A percentile compares a stretch with the other conserved stretches of the same genome.
These are phyloP conservation scores for Zygotorulaspora mrakii DNA, from an alignment of 1,139 yeast genomes.

Conservation along the genomic window DNA sequence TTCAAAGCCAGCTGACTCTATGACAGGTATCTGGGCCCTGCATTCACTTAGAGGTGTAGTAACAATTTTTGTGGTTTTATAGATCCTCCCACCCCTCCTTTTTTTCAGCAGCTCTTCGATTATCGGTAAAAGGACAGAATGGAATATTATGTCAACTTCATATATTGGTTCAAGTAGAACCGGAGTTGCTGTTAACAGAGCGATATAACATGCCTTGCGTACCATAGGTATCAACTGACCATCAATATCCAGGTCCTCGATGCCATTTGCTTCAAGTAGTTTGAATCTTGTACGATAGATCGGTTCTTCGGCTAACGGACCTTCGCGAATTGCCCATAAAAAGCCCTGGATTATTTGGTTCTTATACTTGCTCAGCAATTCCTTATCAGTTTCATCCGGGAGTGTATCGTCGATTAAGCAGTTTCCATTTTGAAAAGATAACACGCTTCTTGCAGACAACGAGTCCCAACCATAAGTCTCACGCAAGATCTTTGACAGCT, in stretches of 20 bases:
- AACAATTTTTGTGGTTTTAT: conserved; percentile 53
- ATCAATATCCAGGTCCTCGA: conserved; percentile 48
- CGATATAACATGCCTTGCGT: conserved; percentile 80
- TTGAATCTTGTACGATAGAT: conserved; percentile 69
- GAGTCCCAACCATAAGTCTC: conserved; percentile 74
- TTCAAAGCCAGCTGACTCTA: conserved; percentile 86
- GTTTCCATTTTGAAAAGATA: conserved; percentile 65
- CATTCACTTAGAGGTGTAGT: conserved; percentile 70
- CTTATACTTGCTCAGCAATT: conserved; percentile 43
- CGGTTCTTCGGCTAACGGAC: conserved; percentile 87
- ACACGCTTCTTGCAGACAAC: conserved; percentile 73
- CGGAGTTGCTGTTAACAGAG: conserved; percentile 76
- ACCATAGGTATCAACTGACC: conserved; percentile 82
- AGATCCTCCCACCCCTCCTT: conserved; percentile 64
- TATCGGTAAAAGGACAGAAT: conserved; percentile 44
- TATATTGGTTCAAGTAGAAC: conserved; percentile 80
- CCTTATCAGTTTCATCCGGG: conserved; percentile 64
- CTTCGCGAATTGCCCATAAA: conserved; percentile 78
- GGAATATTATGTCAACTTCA: conserved; percentile 56
- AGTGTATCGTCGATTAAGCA: conserved; percentile 74
- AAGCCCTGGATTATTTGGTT: conserved; percentile 70
- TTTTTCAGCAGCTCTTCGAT: conserved; percentile 52
- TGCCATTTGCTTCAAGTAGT: conserved; percentile 53
- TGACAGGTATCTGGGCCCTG: conserved; percentile 72
- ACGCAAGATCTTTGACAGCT: conserved; percentile 54